Conservation (phyloP, 768 basidiomycete species). For the Kwoniella europaea region DNA sequence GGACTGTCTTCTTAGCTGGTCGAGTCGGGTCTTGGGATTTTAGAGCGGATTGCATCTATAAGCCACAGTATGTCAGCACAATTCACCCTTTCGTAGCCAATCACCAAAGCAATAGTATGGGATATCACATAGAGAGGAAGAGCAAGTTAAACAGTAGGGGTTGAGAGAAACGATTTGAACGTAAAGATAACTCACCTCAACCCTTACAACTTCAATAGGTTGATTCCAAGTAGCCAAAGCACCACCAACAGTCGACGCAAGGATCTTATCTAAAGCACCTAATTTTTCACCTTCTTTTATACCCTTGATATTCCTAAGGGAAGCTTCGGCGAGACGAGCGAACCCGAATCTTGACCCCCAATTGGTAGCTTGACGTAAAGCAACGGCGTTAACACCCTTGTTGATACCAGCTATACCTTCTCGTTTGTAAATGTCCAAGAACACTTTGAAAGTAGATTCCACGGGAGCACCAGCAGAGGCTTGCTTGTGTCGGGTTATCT, state of each 20-base stretch:
- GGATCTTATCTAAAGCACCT: conserved; percentile 80
- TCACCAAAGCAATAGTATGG: no score
- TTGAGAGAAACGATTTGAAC: no score
- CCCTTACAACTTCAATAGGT: conserved; percentile 95
- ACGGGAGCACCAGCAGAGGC: conserved; percentile 81
- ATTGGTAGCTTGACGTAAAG: conserved; percentile 60
- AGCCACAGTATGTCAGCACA: no score
- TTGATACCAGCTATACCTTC: conserved; percentile 96
- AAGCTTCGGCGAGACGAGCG: conserved; percentile 83
- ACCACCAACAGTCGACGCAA: conserved; percentile 83
- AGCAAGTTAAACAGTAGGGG: no score
- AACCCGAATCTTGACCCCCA: conserved; percentile 78
- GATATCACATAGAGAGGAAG: no score
- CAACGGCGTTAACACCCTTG: conserved; percentile 87
- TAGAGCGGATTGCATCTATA: conserved; percentile 98
- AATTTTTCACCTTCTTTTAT: conserved; percentile 76
- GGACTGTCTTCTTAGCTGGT: conserved; percentile 83
- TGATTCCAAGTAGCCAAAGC: conserved; percentile 99
- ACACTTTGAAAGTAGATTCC: conserved; percentile 90
- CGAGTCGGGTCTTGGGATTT: conserved; percentile 77
- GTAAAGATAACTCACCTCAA: conserved; percentile 69
- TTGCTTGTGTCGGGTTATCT: conserved; percentile 78
- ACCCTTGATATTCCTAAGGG: conserved; percentile 77
- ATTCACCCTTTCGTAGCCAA: no score
- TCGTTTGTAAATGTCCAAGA: conserved; percentile 88